Base-by-base conservation (phyloP, 2,329 filamentous ascomycete species). In the Spiromastix sp. region DNA sequence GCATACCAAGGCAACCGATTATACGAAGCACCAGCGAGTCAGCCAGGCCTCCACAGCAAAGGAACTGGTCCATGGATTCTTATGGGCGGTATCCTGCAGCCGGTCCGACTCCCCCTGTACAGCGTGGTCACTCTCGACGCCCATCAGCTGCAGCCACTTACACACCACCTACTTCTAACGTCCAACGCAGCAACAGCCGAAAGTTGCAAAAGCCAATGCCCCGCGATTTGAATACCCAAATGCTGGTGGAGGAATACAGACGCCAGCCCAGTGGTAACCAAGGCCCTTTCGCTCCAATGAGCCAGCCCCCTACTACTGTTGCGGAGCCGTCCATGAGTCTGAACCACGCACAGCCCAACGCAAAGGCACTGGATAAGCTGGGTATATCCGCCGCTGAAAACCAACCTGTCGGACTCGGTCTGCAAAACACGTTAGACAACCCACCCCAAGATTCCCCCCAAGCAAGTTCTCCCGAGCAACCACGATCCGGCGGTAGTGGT, bases 151-250 rank as follows among this genome's bases (percentile, higher is more conserved):
- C 15, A n/a, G 9, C 34, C 3, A 17, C 10, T 31, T 22, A 17
- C 7, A 12, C 37, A 16, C 6, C 29, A 21, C 17, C 25, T 8
- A 28, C 17, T 2, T 26, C 11, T 11, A 28, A 20, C 9, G 34
- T 44, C 3, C 37, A 40, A 13, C 32, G 42, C 15, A 40, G 37
- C 26, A 44, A 44, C 15, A 44, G 40, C 29, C 37, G 36, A 15
- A 42, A 42, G 22, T 32, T 42, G 20, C 42, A 44, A 32, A 42
- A 42, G 22, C 42, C 37, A 19, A 25, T 40, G 7, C 42, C 40
- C 17, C 22, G 15, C 2, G 29, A 34, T 19, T 25, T 34, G n/a
- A 37, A 30, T 4, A n/a, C 17, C 18, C 36, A 34, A 34, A 17
- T 36, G 3, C 21, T 20, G 6, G 13, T 13, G 2, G 32, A 29